Conservation (phyloP, 441 rosid genomes). For the Gossypium trilobum region DNA sequence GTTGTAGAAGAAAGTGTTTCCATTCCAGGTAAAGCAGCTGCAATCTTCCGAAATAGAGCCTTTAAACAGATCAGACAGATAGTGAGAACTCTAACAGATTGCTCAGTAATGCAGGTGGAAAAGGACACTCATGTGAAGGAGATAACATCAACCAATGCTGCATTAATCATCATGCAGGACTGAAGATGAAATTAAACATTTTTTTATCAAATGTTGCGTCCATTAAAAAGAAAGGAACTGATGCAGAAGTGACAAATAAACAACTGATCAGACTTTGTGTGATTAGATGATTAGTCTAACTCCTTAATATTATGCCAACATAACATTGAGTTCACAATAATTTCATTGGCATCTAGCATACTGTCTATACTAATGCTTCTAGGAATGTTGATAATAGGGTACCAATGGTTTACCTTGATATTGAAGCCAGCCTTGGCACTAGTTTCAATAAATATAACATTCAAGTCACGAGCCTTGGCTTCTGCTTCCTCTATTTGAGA, state of each 20-base stretch:
- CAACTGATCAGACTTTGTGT: background rate
- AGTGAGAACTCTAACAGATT: background rate
- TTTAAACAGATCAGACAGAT: conserved; percentile 19
- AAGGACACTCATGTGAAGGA: background rate
- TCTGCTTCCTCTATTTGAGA: conserved; percentile 87
- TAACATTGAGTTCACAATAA: background rate
- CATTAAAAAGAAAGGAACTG: background rate
- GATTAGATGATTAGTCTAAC: background rate
- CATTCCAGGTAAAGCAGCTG: conserved; percentile 91
- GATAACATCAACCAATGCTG: background rate
- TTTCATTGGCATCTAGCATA: background rate
- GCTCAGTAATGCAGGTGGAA: background rate
- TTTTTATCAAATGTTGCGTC: conserved; percentile 1
- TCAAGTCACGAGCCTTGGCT: conserved; percentile 72
- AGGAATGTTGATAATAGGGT: background rate
- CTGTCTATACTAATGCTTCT: background rate
- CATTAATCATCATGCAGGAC: background rate
- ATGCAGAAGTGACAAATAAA: background rate
- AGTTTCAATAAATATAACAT: conserved; percentile 87
- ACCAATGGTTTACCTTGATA: conserved; percentile 46
- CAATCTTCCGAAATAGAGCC: conserved; percentile 85
- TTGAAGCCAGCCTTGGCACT: conserved; percentile 96
- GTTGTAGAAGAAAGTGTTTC: conserved; percentile 81
- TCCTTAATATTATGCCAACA: background rate
- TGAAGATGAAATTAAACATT: background rate